Conservation (phyloP, 139 green algal genomes). For the Auxenochlorella protothecoides region DNA sequence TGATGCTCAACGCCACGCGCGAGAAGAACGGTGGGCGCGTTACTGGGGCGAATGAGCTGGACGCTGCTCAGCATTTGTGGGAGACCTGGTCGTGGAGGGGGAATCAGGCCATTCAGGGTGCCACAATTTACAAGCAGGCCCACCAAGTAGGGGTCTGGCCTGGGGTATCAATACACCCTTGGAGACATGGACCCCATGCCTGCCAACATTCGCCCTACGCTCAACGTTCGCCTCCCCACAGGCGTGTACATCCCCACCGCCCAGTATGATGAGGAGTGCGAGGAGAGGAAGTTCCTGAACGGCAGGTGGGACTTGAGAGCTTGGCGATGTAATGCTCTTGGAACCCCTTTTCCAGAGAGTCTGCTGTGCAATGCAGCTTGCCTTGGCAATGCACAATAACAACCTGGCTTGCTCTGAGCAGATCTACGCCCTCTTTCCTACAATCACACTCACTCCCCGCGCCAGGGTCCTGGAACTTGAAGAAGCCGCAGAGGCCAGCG, state of each 20-base stretch:
- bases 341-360: too few relatives aligned
- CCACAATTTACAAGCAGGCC: too few relatives aligned
- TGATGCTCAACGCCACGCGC: conserved; percentile 50
- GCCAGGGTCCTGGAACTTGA: conserved; percentile 28
- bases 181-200: too few relatives aligned
- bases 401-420: background rate
- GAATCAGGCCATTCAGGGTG: too few relatives aligned
- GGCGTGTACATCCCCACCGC: conserved; percentile 23
- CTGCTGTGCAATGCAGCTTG: too few relatives aligned
- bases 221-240: background rate
- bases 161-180: too few relatives aligned
- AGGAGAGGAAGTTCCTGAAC: conserved; percentile 24
- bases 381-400: too few relatives aligned
- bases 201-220: too few relatives aligned
- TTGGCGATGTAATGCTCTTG: too few relatives aligned
- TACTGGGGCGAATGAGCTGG: background rate
- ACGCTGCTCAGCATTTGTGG: background rate
- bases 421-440: background rate
- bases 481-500: conserved; percentile 15
- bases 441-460: background rate
- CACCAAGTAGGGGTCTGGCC: too few relatives aligned
- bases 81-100: too few relatives aligned
- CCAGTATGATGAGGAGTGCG: conserved; percentile 61
- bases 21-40: conserved; percentile 74
- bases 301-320: too few relatives aligned